Evolutionary conservation across 148 eudicot genomes (phyloP).

Genomic region (Rhododendron molle): DNA sequence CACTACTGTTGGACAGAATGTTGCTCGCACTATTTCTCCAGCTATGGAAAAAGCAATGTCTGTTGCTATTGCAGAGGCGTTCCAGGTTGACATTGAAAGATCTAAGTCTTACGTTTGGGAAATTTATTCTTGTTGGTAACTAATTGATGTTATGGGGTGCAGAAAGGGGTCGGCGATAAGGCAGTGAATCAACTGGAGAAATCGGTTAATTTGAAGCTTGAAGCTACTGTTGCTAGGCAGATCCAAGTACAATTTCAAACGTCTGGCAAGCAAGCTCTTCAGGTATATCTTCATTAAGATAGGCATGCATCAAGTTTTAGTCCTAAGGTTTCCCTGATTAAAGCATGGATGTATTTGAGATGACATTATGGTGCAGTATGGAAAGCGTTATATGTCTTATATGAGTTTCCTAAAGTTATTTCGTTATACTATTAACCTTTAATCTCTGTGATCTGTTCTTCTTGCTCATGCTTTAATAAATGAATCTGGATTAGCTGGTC

Average conservation of each 20-base stretch:
- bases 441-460: neutral
- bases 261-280: slow-evolving; percentile 91
- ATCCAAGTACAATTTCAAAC: slow-evolving; percentile 89
- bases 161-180: slow-evolving; percentile 92
- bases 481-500: neutral
- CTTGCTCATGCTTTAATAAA: neutral
- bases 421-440: neutral
- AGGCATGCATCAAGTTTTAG: neutral
- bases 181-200: slow-evolving; percentile 82
- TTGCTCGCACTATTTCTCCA: slow-evolving; percentile 71
- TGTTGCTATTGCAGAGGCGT: slow-evolving; percentile 62
- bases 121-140: neutral
- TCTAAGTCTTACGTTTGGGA: neutral
- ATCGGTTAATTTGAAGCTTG: slow-evolving; percentile 71
- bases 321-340: neutral
- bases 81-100: slow-evolving; percentile 60
- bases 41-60: slow-evolving; percentile 64
- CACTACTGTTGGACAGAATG: slow-evolving; percentile 36
- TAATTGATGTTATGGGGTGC: slow-evolving; percentile 25
- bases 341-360: neutral
- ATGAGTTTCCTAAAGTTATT: neutral
- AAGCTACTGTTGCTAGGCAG: slow-evolving; percentile 75
- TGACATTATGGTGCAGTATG: neutral
- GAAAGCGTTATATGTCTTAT: neutral
- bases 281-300: neutral